Percentiles rank a stretch among this genome's conserved stretches.
phyloP scores from a whole-genome alignment of 192 early-diverging fungal genomes.

The Linnemannia elongata region DNA sequence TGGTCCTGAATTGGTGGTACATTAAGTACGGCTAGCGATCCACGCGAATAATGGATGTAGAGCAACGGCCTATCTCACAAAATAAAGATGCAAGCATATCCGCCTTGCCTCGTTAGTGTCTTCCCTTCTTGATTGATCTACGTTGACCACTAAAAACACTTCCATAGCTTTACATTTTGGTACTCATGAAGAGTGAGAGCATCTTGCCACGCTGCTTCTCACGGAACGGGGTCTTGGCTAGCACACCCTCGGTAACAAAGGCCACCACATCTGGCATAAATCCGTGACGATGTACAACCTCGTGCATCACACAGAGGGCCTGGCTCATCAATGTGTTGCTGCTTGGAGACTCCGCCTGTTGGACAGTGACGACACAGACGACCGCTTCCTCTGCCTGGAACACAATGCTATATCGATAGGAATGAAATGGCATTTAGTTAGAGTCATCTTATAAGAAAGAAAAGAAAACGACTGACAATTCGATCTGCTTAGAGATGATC shows the following conservation, averaged over 20 bases:
- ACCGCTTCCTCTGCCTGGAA: constrained; percentile 56
- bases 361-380: constrained; percentile 47
- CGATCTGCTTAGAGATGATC: neutral
- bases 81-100: neutral
- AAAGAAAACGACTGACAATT: neutral
- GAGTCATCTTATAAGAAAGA: neutral
- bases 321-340: constrained; percentile 55
- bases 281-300: constrained; percentile 76
- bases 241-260: constrained; percentile 61
- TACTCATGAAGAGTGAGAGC: constrained; percentile 42
- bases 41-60: constrained; percentile 33
- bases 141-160: neutral
- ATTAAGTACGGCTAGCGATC: neutral
- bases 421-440: neutral
- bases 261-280: constrained; percentile 79
- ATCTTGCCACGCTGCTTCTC: constrained; percentile 70
- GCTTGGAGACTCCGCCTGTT: neutral
- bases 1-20: too few species aligned
- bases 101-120: neutral
- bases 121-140: neutral
- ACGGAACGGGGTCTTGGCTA: constrained; percentile 71
- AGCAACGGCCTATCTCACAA: constrained; percentile 27
- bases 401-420: constrained; percentile 29
- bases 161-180: constrained; percentile 28
- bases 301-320: constrained; percentile 69